A percentile compares a stretch with the other conserved stretches of the same genome.
These are phyloP conservation scores for Clavariopsis aquatica DNA, from an alignment of 495 filamentous ascomycete genomes.

Conservation along the genomic window DNA sequence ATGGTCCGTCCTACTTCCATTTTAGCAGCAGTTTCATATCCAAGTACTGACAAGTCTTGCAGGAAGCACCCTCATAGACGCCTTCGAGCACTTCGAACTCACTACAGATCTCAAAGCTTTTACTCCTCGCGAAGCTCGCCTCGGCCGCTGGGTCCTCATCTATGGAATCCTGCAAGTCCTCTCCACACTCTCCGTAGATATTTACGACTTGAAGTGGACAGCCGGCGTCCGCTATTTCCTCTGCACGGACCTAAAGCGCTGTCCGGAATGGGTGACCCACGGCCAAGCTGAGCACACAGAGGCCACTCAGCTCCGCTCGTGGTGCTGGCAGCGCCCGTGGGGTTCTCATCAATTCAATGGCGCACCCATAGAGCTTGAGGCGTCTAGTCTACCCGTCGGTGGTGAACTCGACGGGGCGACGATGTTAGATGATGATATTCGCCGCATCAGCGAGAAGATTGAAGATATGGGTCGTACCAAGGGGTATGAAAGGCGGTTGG, in stretches of 20 bases:
- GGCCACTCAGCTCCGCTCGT: conserved; percentile 28
- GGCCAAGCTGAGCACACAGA: conserved; percentile 24
- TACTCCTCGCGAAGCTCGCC: conserved; percentile 36
- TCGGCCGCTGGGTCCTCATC: conserved; percentile 43
- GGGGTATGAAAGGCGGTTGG: conserved; percentile 7
- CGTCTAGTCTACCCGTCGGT: not conserved
- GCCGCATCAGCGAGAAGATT: conserved; percentile 34
- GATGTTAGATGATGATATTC: conserved; percentile 29
- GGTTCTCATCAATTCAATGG: not conserved
- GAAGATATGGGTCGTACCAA: conserved; percentile 21
- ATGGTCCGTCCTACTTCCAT: conserved; percentile 26
- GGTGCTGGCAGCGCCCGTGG: conserved; percentile 36
- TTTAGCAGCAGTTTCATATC: not conserved
- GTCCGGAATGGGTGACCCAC: conserved; percentile 34
- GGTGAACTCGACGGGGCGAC: conserved; percentile 26
- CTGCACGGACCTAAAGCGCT: conserved; percentile 43
- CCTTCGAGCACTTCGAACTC: conserved; percentile 66
- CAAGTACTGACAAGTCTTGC: conserved; percentile 24
- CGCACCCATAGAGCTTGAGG: conserved; percentile 30
- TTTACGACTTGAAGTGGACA: conserved; percentile 59
- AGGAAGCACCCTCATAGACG: conserved; percentile 58
- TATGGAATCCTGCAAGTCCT: conserved; percentile 52
- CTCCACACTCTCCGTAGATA: conserved; percentile 66
- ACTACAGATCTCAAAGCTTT: conserved; percentile 27
- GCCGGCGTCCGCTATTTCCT: conserved; percentile 67